Percentiles rank a stretch among this genome's conserved stretches.
phyloP scores from a whole-genome alignment of 495 filamentous ascomycete genomes.

The Aspergillus taichungensis region DNA sequence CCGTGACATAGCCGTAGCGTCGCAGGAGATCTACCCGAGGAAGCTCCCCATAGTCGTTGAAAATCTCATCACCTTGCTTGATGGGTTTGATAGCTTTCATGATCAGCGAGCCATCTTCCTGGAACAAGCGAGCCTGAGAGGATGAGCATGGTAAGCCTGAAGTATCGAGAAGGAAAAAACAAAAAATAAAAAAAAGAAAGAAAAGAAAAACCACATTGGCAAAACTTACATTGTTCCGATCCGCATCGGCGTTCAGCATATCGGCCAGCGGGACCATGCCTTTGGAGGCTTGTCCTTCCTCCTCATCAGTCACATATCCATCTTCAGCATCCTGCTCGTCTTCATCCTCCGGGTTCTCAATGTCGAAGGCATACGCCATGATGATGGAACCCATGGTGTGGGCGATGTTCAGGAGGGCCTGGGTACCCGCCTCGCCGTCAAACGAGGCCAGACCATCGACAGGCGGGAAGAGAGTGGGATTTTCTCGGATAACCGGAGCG shows the following conservation, averaged over 20 bases:
- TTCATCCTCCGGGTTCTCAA: conserved; percentile 50
- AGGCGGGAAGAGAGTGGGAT: conserved; percentile 38
- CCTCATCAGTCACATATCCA: conserved; percentile 62
- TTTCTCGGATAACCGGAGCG: conserved; percentile 47
- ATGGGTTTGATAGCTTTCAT: conserved; percentile 63
- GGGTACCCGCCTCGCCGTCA: conserved; percentile 34
- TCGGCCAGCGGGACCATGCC: conserved; percentile 93
- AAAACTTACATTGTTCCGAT: conserved; percentile 60
- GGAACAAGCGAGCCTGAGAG: conserved; percentile 54
- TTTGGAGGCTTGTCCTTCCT: conserved; percentile 55
- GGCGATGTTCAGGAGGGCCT: conserved; percentile 49
- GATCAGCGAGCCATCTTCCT: conserved; percentile 53
- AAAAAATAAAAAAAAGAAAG: too few relatives aligned
- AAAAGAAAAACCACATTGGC: background rate
- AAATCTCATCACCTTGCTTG: conserved; percentile 63
- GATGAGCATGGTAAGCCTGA: conserved; percentile 5
- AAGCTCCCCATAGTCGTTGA: conserved; percentile 86
- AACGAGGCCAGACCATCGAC: conserved; percentile 43
- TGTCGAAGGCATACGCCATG: conserved; percentile 93
- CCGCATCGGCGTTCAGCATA: conserved; percentile 83
- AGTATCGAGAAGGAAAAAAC: background rate
- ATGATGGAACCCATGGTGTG: conserved; percentile 80
- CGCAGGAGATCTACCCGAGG: conserved; percentile 75
- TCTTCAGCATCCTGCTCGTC: conserved; percentile 47
- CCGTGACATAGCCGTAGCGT: conserved; percentile 81